Evolutionary conservation across 1,139 yeast species (phyloP).

Genomic region (Geotrichum macrosporum): DNA sequence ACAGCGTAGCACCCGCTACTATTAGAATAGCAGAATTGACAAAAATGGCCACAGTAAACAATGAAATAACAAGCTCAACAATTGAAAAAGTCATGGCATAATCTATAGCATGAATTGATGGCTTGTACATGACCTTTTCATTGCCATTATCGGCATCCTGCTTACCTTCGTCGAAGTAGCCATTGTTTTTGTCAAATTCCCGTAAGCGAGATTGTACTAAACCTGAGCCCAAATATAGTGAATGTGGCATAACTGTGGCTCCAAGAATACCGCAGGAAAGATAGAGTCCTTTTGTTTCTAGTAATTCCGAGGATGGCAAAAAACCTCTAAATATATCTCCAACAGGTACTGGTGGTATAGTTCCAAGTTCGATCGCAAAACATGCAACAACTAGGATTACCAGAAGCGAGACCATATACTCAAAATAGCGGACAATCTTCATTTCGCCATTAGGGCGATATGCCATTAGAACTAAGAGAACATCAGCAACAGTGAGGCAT

Average conservation of each 20-base stretch:
- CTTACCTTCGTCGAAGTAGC: constrained; percentile 34
- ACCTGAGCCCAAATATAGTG: constrained; percentile 70
- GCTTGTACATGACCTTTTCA: constrained; percentile 40
- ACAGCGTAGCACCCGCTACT: constrained; percentile 70
- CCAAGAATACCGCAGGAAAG: constrained; percentile 75
- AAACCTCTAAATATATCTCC: constrained; percentile 62
- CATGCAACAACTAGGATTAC: constrained; percentile 72
- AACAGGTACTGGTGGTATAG: constrained; percentile 47
- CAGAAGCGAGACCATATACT: constrained; percentile 58
- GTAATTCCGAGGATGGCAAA: constrained; percentile 61
- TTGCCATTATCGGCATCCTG: constrained; percentile 37
- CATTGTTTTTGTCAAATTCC: constrained; percentile 47
- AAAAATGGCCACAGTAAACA: constrained; percentile 70
- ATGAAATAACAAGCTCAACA: constrained; percentile 56
- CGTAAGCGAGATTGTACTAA: constrained; percentile 67
- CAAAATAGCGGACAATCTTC: constrained; percentile 60
- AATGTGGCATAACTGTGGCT: constrained; percentile 82
- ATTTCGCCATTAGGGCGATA: constrained; percentile 67
- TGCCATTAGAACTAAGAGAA: constrained; percentile 66
- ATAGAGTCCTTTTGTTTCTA: constrained; percentile 60
- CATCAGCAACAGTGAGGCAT: constrained; percentile 65
- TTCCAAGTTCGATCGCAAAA: constrained; percentile 62
- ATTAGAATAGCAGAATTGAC: constrained; percentile 74
- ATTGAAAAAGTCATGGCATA: constrained; percentile 66
- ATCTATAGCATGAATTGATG: constrained; percentile 59